Base-by-base conservation (phyloP, 2,329 filamentous ascomycete species). In the Aspergillus vadensis region DNA sequence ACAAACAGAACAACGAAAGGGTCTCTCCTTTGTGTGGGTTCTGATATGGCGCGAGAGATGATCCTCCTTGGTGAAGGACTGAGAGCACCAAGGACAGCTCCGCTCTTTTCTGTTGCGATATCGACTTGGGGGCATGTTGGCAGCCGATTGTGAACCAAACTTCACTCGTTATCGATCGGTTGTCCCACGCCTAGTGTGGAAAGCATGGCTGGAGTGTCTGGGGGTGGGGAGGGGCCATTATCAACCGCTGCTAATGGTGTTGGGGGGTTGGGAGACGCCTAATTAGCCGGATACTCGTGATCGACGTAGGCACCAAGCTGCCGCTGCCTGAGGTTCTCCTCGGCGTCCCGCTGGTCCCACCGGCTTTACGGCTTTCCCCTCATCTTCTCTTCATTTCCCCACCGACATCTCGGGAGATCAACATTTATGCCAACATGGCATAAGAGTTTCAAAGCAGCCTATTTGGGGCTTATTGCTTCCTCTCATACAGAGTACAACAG, bases 11-110 rank as follows among this genome's bases (percentile, higher is more conserved):
- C 71, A 73, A 15, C 30, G 32, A 54, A 74, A 74, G 1, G 72
- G 72, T 58, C 70, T 74, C 56, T 74, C 72, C 47, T 70, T 72
- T 1, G 71, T 74, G 49, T 74, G 72, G 36, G 67, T 67, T 30
- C 71, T 64, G n/a, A 72, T 66, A 61, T 74, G 72, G 21, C 72
- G 65, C 30, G 71, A 64, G 9, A 74, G 68, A 60, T 74, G 72
- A 32, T 74, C 72, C 14, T 70, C 70, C 59, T 72, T 74, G 10
- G 65, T 62, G 47, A 74, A 74, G 1, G 63, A 64, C 19, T 63
- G 58, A 8, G 60, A 65, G 59, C 70, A 73, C 48, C 65, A 67
- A 12, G 66, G 62, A 50, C 69, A 72, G 21, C 60, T 50, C 4
- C 65, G 59, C 44, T 63, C 52, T 21, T 38, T 54, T 21, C 52